Evolutionary conservation across 257 asterid species (phyloP).

Genomic region (Avicennia marina): DNA sequence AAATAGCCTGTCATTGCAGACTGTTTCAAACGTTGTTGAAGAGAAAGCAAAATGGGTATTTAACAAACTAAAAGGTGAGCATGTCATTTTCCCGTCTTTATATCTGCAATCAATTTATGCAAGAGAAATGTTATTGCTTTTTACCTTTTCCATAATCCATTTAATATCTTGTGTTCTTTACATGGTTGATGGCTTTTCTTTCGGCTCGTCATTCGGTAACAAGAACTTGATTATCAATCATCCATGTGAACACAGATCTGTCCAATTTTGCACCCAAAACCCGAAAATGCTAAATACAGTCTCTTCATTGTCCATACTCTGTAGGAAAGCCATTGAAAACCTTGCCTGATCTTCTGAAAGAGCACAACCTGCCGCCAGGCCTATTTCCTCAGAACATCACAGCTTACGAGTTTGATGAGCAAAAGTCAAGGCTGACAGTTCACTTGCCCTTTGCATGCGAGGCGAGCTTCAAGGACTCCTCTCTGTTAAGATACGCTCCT

Average conservation of each 20-base stretch:
- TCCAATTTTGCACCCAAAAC: too few relatives aligned
- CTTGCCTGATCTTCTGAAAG: conserved; percentile 62
- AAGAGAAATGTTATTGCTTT: too few relatives aligned
- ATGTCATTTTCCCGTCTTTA: not conserved
- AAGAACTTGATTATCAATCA: too few relatives aligned
- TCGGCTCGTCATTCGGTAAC: too few relatives aligned
- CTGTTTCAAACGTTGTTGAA: conserved; percentile 70
- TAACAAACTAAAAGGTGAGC: conserved; percentile 77
- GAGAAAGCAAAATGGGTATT: conserved; percentile 91
- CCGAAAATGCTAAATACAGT: too few relatives aligned
- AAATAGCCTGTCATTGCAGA: conserved; percentile 37
- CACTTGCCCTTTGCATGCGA: conserved; percentile 74
- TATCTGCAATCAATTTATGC: not conserved
- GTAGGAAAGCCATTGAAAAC: conserved; percentile 53
- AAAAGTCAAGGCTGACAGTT: conserved; percentile 51
- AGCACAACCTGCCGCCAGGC: conserved; percentile 64
- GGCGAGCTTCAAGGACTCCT: conserved; percentile 70
- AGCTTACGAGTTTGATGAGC: conserved; percentile 58
- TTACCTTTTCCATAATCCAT: too few relatives aligned
- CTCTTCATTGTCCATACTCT: not conserved
- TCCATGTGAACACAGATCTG: too few relatives aligned
- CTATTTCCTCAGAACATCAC: conserved; percentile 65
- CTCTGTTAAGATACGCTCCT: conserved; percentile 46
- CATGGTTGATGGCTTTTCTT: too few relatives aligned
- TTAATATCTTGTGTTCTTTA: too few relatives aligned